A percentile compares a stretch with the other conserved stretches of the same genome.
phyloP scores from a whole-genome alignment of 2,329 filamentous ascomycete genomes.

The Cordyceps farinosa region DNA sequence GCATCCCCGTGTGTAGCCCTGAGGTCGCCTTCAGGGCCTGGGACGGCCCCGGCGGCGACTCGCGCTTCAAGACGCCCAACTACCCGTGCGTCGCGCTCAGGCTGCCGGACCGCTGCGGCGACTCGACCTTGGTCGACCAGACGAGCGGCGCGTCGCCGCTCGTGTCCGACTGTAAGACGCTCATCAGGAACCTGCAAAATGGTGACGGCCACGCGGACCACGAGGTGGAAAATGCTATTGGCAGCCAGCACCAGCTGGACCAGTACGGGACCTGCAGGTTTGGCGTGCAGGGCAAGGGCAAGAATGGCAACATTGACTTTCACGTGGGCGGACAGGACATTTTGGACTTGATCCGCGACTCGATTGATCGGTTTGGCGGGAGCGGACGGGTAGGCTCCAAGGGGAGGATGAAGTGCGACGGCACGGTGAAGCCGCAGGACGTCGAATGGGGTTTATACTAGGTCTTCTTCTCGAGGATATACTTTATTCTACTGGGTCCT shows the following conservation, averaged over 20 bases:
- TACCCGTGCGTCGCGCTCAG: conserved; percentile 34
- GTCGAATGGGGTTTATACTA: conserved; percentile 28
- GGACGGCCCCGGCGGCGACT: background rate
- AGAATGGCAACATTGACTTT: conserved; percentile 29
- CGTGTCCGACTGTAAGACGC: conserved; percentile 31
- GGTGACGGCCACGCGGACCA: conserved; percentile 31
- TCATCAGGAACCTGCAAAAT: conserved; percentile 22
- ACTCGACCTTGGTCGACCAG: conserved; percentile 33
- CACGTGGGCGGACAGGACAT: conserved; percentile 34
- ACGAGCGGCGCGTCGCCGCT: conserved; percentile 32
- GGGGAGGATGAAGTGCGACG: conserved; percentile 31
- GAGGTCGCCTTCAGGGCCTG: background rate
- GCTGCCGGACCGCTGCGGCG: conserved; percentile 27
- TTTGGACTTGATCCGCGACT: conserved; percentile 33
- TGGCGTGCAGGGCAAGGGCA: conserved; percentile 27
- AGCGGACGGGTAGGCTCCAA: conserved; percentile 32
- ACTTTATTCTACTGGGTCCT: too few relatives aligned
- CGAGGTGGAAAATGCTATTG: conserved; percentile 26
- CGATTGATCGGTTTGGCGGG: conserved; percentile 29
- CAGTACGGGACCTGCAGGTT: conserved; percentile 31
- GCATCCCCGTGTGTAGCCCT: conserved; percentile 3
- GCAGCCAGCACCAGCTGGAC: background rate
- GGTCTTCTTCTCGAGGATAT: too few relatives aligned
- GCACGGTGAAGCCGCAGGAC: conserved; percentile 21
- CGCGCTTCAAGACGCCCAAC: conserved; percentile 20